A percentile compares a stretch with the other conserved stretches of the same genome.
Conservation (phyloP, 345 rosid genomes). For the Litchi chinensis region DNA sequence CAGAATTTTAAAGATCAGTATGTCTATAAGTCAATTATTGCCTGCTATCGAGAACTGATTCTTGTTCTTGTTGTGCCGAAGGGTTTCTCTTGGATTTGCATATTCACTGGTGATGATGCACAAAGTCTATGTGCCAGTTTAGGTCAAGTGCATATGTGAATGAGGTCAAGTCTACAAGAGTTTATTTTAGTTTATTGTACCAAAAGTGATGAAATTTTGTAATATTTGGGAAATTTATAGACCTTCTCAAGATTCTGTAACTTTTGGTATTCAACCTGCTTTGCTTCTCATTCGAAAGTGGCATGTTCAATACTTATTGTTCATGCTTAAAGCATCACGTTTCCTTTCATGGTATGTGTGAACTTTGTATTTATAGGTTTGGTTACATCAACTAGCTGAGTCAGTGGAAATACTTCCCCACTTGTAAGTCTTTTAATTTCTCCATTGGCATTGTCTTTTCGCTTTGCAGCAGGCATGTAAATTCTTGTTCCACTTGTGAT, state of each 20-base stretch:
- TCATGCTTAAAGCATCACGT: background rate
- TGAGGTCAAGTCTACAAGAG: background rate
- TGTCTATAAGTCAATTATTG: background rate
- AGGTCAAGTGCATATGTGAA: background rate
- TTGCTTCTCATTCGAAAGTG: background rate
- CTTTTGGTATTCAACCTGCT: background rate
- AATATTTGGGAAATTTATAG: background rate
- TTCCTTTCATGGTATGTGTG: background rate
- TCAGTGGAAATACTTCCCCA: background rate
- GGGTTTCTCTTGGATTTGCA: background rate
- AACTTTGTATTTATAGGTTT: background rate
- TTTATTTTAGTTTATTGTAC: background rate
- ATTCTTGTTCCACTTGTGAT: background rate
- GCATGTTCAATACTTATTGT: background rate
- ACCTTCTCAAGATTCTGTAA: background rate
- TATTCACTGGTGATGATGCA: background rate
- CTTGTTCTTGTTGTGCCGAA: background rate
- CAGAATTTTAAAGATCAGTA: background rate
- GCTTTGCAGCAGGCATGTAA: background rate
- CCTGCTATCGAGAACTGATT: background rate
- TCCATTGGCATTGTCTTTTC: background rate
- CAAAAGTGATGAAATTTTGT: background rate
- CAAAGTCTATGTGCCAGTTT: background rate
- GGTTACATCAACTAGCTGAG: slow-evolving; percentile 1
- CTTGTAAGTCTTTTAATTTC: background rate